Evolutionary conservation across 148 eudicot genomes (phyloP).

Genomic region (Amaranthus palmeri): DNA sequence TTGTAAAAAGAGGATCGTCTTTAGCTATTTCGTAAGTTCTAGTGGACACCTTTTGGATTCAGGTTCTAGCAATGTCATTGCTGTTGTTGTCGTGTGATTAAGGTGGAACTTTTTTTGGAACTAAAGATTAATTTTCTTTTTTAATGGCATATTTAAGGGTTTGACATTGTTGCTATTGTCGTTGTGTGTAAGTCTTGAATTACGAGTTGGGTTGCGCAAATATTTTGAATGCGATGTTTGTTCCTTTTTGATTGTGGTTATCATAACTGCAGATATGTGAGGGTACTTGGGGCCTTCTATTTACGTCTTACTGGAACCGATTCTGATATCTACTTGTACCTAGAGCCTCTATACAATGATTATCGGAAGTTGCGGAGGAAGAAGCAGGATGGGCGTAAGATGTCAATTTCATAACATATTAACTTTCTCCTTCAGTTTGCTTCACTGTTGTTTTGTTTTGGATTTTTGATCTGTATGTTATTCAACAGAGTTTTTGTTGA

Average conservation of each 20-base stretch:
- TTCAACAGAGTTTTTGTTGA: constrained; percentile 52
- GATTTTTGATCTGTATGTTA: constrained; percentile 2
- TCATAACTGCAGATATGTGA: constrained; percentile 57
- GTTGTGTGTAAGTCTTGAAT: not conserved
- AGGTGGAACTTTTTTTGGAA: no score
- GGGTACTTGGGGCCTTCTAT: constrained; percentile 92
- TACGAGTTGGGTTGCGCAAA: not conserved
- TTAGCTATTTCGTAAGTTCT: no score
- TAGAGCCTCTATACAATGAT: constrained; percentile 91
- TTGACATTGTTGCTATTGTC: no score
- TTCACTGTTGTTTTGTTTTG: not conserved
- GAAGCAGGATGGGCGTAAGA: constrained; percentile 69
- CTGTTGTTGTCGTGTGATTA: no score
- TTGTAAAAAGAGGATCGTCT: no score
- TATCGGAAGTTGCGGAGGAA: constrained; percentile 77
- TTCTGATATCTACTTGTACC: constrained; percentile 72
- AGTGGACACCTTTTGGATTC: no score
- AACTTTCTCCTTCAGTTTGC: not conserved
- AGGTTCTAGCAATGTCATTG: no score
- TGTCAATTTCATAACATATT: not conserved
- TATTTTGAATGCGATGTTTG: not conserved
- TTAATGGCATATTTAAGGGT: no score
- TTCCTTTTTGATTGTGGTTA: constrained; percentile 10
- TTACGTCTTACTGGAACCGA: constrained; percentile 92
- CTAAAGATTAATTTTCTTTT: no score